A percentile compares a stretch with the other conserved stretches of the same genome.
Evolutionary conservation across 192 early-diverging fungal genomes (phyloP).

Genomic region (Backusella liffmaniae): DNA sequence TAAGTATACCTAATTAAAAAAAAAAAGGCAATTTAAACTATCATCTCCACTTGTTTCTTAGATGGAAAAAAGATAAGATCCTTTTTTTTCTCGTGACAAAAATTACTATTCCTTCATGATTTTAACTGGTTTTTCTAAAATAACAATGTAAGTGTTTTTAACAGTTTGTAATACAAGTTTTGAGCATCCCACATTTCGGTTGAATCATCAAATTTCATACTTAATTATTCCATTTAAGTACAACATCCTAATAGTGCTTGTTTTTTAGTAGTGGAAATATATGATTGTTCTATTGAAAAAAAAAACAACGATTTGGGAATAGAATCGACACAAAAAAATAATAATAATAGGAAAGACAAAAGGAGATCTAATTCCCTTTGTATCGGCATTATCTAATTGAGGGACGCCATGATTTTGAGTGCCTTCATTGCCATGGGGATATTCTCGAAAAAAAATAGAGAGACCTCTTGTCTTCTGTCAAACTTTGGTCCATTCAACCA

Average conservation of each 20-base stretch:
- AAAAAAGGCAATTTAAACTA: background rate
- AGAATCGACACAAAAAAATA: background rate
- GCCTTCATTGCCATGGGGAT: background rate
- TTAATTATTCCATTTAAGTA: background rate
- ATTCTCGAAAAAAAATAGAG: background rate
- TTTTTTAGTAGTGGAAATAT: background rate
- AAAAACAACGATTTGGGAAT: background rate
- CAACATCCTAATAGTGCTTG: background rate
- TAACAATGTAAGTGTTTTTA: background rate
- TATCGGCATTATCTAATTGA: background rate
- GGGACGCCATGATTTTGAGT: background rate
- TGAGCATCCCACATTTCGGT: background rate
- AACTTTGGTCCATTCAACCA: background rate
- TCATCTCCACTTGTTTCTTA: background rate
- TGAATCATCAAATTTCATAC: background rate
- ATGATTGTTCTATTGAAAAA: background rate
- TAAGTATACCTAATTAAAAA: background rate
- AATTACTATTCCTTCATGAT: background rate
- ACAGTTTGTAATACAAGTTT: background rate
- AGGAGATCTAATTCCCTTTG: background rate
- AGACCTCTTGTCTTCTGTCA: background rate
- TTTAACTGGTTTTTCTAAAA: background rate
- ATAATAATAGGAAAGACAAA: background rate
- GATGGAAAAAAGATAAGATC: background rate
- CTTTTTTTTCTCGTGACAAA: background rate